Percentiles rank a stretch among this genome's conserved stretches.
These are phyloP conservation scores for Phlyctochytrium arcticum DNA, from an alignment of 192 early-diverging fungal genomes.

Conservation along the genomic window DNA sequence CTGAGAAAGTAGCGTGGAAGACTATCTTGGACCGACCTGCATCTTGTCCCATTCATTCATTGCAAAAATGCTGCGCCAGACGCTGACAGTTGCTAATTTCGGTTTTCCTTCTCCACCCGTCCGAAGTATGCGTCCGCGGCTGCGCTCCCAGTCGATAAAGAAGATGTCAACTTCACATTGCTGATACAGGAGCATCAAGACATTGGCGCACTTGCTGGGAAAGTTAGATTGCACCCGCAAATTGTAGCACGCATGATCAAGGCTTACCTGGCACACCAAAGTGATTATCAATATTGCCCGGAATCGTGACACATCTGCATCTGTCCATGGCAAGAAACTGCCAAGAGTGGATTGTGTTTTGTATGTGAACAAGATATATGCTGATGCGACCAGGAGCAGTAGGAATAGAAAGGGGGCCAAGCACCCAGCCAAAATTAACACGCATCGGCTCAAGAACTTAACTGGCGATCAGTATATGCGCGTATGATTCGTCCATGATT, in stretches of 20 bases:
- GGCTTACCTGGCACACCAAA: conserved; percentile 27
- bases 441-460: conserved; percentile 31
- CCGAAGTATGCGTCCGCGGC: conserved; percentile 31
- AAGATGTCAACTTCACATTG: conserved; percentile 51
- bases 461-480: background rate
- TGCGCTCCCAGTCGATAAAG: conserved; percentile 59
- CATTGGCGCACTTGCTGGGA: conserved; percentile 11
- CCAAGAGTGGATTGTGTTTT: conserved; percentile 44
- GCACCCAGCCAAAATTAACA: conserved; percentile 32
- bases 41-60: conserved; percentile 47
- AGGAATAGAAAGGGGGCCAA: conserved; percentile 39
- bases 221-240: no score
- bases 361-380: conserved; percentile 51
- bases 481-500: no score
- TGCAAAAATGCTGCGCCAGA: conserved; percentile 54
- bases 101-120: conserved; percentile 7
- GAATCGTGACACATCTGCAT: conserved; percentile 35
- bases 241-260: no score
- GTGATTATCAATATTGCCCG: conserved; percentile 15
- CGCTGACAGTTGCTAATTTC: conserved; percentile 39
- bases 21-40: conserved; percentile 19
- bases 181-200: conserved; percentile 28
- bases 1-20: conserved; percentile 5
- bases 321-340: conserved; percentile 36
- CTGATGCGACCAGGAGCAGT: conserved; percentile 27